These are phyloP conservation scores for Lachancea meyersii DNA, from an alignment of 805 yeast genomes.

Conservation along the genomic window DNA sequence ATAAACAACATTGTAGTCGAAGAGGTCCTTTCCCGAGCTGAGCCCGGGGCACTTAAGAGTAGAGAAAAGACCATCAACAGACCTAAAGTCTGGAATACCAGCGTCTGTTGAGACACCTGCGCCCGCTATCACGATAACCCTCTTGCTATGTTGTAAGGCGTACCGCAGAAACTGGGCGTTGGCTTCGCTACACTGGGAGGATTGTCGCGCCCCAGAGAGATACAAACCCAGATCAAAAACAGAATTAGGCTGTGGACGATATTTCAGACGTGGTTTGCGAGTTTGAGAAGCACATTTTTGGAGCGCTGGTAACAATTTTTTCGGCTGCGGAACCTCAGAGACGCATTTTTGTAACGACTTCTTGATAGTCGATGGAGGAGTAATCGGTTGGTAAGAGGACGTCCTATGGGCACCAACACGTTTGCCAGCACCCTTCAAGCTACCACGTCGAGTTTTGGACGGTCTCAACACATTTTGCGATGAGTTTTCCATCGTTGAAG, in stretches of 20 bases:
- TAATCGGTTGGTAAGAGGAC: conserved; percentile 3
- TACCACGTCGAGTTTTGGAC: neutral
- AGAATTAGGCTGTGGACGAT: conserved; percentile 43
- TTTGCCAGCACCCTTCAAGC: neutral
- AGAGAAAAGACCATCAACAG: conserved; percentile 69
- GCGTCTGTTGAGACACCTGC: conserved; percentile 90
- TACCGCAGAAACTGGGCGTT: conserved; percentile 45
- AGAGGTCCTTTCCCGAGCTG: conserved; percentile 57
- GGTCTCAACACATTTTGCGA: neutral
- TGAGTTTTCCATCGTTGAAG: conserved; percentile 3
- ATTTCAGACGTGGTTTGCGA: conserved; percentile 42
- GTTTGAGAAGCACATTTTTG: conserved; percentile 8
- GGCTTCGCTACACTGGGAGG: conserved; percentile 6
- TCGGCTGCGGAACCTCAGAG: conserved; percentile 14
- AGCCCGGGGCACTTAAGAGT: conserved; percentile 38
- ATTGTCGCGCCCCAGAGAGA: conserved; percentile 12
- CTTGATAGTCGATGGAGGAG: conserved; percentile 12
- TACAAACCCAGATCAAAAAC: conserved; percentile 34
- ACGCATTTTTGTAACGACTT: neutral
- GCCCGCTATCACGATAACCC: conserved; percentile 66
- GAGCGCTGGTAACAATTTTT: conserved; percentile 18
- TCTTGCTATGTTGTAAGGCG: conserved; percentile 49
- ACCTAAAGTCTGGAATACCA: conserved; percentile 85
- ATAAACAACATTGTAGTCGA: conserved; percentile 68
- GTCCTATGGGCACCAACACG: neutral